Percentiles rank a stretch among this genome's conserved stretches.
Evolutionary conservation across 2,329 filamentous ascomycete species (phyloP).

Genomic region (Colletotrichum sojae): DNA sequence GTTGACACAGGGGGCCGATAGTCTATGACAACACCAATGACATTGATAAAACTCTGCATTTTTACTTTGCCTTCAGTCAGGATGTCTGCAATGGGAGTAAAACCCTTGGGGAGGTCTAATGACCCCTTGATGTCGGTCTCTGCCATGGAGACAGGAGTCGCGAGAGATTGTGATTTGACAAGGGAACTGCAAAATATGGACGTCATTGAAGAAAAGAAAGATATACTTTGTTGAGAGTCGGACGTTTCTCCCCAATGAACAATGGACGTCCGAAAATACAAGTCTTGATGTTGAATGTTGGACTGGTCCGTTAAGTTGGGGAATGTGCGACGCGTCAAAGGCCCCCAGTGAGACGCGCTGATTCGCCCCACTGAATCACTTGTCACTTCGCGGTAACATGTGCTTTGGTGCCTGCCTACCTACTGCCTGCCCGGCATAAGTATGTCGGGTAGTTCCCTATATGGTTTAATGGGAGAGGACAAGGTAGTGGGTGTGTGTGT

Average conservation of each 20-base stretch:
- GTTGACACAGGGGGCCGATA: conserved; percentile 67
- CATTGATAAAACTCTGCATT: conserved; percentile 59
- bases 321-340: neutral
- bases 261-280: too few relatives aligned
- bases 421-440: too few relatives aligned
- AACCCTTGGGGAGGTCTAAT: conserved; percentile 54
- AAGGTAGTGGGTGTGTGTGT: too few relatives aligned
- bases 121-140: neutral
- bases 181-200: neutral
- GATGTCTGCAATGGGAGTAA: conserved; percentile 58
- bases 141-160: conserved; percentile 4
- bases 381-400: conserved; percentile 17
- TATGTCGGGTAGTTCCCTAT: too few relatives aligned
- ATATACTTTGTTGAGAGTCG: too few relatives aligned
- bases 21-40: conserved; percentile 82
- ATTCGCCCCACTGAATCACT: conserved; percentile 11
- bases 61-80: conserved; percentile 54
- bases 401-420: conserved; percentile 2
- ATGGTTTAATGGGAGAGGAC: too few relatives aligned
- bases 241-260: too few relatives aligned
- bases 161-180: neutral
- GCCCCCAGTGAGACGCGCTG: conserved; percentile 21
- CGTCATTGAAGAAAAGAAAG: neutral
- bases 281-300: neutral
- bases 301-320: neutral